Evolutionary conservation across 2,329 filamentous ascomycete species (phyloP).

Genomic region (Hirsutella rhossiliensis): DNA sequence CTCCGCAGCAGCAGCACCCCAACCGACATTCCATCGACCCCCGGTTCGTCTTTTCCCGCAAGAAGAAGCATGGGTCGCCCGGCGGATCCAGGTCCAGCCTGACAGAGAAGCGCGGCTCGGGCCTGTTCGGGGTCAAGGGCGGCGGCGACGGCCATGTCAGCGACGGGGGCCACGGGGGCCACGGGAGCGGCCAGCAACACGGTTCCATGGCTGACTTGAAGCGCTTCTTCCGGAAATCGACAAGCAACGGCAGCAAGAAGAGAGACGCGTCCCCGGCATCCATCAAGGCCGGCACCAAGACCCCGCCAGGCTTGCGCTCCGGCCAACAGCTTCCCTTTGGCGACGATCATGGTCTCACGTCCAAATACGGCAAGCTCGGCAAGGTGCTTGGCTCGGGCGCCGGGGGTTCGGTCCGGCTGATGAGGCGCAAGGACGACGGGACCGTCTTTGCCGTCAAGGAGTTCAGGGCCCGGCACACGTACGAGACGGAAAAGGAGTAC

Average conservation of each 20-base stretch:
- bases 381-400: slow-evolving; percentile 89
- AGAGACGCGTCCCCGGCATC: slow-evolving; percentile 51
- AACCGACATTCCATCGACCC: slow-evolving; percentile 56
- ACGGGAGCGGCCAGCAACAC: slow-evolving; percentile 26
- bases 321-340: slow-evolving; percentile 71
- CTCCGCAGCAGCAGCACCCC: slow-evolving; percentile 53
- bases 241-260: slow-evolving; percentile 52
- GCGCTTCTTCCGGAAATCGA: slow-evolving; percentile 83
- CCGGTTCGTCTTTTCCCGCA: slow-evolving; percentile 71
- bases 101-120: slow-evolving; percentile 42
- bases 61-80: slow-evolving; percentile 54
- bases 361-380: slow-evolving; percentile 92
- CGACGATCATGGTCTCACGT: slow-evolving; percentile 80
- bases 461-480: slow-evolving; percentile 81
- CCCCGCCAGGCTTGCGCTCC: slow-evolving; percentile 31
- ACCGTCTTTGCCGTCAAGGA: slow-evolving; percentile 97
- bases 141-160: slow-evolving; percentile 21
- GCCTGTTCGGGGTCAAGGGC: slow-evolving; percentile 21
- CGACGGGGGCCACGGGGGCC: slow-evolving; percentile 13
- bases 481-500: slow-evolving; percentile 91
- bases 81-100: slow-evolving; percentile 38
- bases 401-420: slow-evolving; percentile 83
- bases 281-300: slow-evolving; percentile 35
- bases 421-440: slow-evolving; percentile 86
- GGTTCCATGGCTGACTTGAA: slow-evolving; percentile 92